Conservation (phyloP, 169 alveolate genomes). For the Cryptosporidium bovis region DNA sequence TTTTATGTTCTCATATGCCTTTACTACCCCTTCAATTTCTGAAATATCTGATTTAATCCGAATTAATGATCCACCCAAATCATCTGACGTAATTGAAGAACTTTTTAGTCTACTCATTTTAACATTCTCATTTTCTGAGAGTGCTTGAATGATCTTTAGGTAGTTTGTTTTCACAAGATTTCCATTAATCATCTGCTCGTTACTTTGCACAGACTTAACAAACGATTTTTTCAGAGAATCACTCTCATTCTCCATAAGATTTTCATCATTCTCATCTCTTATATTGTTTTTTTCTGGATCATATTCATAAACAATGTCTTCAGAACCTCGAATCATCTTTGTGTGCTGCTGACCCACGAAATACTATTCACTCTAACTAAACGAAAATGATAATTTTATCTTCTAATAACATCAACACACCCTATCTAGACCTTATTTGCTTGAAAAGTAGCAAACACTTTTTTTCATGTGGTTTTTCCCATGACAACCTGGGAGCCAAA, state of each 20-base stretch:
- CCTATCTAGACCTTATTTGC: too few species aligned
- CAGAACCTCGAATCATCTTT: constrained; percentile 42
- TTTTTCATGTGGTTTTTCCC: too few species aligned
- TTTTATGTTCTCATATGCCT: constrained; percentile 23
- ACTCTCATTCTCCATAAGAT: not conserved
- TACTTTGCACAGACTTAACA: constrained; percentile 2
- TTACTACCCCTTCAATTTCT: constrained; percentile 40
- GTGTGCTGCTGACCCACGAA: constrained; percentile 22
- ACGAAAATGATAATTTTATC: too few species aligned
- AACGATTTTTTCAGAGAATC: constrained; percentile 14
- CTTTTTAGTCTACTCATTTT: constrained; percentile 25
- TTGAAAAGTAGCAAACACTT: too few species aligned
- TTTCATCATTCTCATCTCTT: not conserved
- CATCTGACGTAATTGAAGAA: constrained; percentile 6
- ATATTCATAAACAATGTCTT: constrained; percentile 71
- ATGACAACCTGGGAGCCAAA: too few species aligned
- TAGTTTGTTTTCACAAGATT: constrained; percentile 47
- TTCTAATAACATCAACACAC: too few species aligned
- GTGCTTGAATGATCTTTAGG: constrained; percentile 43
- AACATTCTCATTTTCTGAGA: constrained; percentile 30
- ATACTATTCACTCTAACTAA: not conserved
- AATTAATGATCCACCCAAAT: constrained; percentile 40
- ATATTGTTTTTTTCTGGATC: constrained; percentile 60
- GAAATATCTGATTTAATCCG: constrained; percentile 60
- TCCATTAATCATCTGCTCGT: constrained; percentile 55